Evolutionary conservation across 352 stramenopile genomes (phyloP), one percentile per base, ranked within the genome.

Genomic region (Pythium rishiriense): DNA sequence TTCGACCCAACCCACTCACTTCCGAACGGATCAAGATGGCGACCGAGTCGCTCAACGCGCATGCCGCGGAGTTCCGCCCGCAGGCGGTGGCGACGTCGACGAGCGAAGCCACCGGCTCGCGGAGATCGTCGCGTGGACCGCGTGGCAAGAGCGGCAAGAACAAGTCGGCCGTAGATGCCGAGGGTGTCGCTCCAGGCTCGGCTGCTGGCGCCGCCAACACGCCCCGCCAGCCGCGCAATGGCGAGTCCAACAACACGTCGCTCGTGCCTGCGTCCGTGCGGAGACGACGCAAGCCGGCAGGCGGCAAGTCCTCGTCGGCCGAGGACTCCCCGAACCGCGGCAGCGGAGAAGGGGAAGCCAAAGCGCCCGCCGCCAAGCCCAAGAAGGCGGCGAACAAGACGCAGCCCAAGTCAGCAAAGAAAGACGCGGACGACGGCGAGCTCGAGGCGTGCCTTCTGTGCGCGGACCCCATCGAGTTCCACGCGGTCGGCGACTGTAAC

Each of bases 401-500:
- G 4, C 53, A 29, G 39, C 47, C 51, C 0, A 58, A 61, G 48
- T 12, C 52, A 29, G 28, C 29, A n/a, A 28, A 47, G 21, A 25
- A 48, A 43, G 15, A 31, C 56, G 33, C 29, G 3, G 62, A 71
- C 1, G 64, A 72, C 0, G 69, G 85, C 0, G 68, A 78, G 2
- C 48, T 35, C 0, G 85, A 91, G 15, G 42, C 48, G 15, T 94
- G 85, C 60, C 54, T 92, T 45, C 63, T 94, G 14, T 94, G 85
- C 58, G 71, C 85, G 10, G 76, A 94, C 35, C 73, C 73, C 33
- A 89, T 94, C 60, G 48, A 71, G 56, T 94, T 88, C 55, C 74
- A 82, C 64, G 83, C 83, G 2, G 76, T 94, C 17, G 85, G 85
- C 17, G 73, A 82, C 58, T 94, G 85, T 72, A 92, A 94, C 52